These are phyloP conservation scores for Colletotrichum sp. DNA, from an alignment of 2,329 filamentous ascomycete genomes.

Conservation along the genomic window DNA sequence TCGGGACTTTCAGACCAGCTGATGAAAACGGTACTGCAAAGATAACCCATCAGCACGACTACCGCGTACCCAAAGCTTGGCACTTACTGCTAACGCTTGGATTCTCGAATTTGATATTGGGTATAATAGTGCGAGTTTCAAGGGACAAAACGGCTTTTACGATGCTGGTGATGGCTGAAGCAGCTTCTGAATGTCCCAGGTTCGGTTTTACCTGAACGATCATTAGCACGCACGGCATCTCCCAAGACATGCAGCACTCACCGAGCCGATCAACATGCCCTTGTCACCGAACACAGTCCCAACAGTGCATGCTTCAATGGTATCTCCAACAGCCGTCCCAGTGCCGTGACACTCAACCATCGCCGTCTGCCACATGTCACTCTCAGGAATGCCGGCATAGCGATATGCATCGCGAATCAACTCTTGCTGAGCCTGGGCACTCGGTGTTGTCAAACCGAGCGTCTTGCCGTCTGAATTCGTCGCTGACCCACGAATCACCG, in stretches of 20 bases:
- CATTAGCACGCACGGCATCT: background rate
- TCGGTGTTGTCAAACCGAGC: slow-evolving; percentile 42
- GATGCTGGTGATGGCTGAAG: slow-evolving; percentile 32
- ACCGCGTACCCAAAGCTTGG: no score
- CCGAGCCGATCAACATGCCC: slow-evolving; percentile 32
- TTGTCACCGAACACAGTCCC: slow-evolving; percentile 31
- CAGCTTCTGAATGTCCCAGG: slow-evolving; percentile 41
- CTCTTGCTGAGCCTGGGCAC: slow-evolving; percentile 25
- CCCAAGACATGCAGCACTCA: background rate
- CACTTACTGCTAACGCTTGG: slow-evolving; percentile 16
- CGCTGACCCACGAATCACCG: slow-evolving; percentile 32
- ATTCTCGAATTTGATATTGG: slow-evolving; percentile 22
- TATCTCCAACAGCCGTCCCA: slow-evolving; percentile 43
- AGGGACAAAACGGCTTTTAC: slow-evolving; percentile 36
- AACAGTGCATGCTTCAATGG: slow-evolving; percentile 42
- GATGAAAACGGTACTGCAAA: slow-evolving; percentile 25
- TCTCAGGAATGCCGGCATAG: slow-evolving; percentile 20
- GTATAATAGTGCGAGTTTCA: slow-evolving; percentile 15
- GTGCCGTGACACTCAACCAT: slow-evolving; percentile 46
- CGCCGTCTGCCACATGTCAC: slow-evolving; percentile 29
- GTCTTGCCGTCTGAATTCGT: slow-evolving; percentile 40
- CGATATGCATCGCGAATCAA: slow-evolving; percentile 32
- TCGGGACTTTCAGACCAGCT: slow-evolving; percentile 28
- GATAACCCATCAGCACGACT: no score
- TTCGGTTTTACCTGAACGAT: slow-evolving; percentile 41